Evolutionary conservation across 2,329 filamentous ascomycete genomes (phyloP), one percentile per base, ranked within the genome.

Genomic region (Fusarium sp.): DNA sequence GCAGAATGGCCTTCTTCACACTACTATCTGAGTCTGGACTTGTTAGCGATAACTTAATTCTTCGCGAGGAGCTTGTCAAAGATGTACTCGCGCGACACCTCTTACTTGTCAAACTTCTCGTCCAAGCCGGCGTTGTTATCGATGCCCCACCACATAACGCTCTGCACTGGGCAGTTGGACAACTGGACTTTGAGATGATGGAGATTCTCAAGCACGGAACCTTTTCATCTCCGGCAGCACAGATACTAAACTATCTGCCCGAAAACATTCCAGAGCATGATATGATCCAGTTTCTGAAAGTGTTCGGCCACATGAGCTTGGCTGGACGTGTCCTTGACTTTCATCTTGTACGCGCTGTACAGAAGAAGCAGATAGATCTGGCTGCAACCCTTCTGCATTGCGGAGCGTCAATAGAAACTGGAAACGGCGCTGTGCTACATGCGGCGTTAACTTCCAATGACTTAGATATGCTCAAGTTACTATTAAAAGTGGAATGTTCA

Each of bases 61-160:
- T 51, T 4, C 52, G 65, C 7, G 35, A 47, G 3, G 65, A 68
- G 6, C 44, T 68, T 2, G 13, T 62, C 3, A 65, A 41, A 6
- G 48, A 46, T 1, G 44, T 56, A 0, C 20, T 23, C 2, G 15
- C 25, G 15, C 54, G 44, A 2, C 39, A 61, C 4, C 5, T 62
- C 3, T 45, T 49, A 7, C 54, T 68, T 0, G 47, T 61, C 2
- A 50, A 47, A 1, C 30, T 68, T 7, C 40, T 68, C 2, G 39
- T 68, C 0, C 25, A 44, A 17, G 47, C 50, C 0, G 65, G 47
- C 3, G 60, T 62, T 3, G 23, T 13, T 4, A 20, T 68, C 0
- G 60, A 68, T 7, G 41, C 15, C 2, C 35, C 39, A 2, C 39
- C 57, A 6, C 46, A 63, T 6, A 59, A 59, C 9, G 54, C 65